Evolutionary conservation across 2,329 filamentous ascomycete species (phyloP), one percentile per base, ranked within the genome.

Genomic region (Xylariaceae sp.): DNA sequence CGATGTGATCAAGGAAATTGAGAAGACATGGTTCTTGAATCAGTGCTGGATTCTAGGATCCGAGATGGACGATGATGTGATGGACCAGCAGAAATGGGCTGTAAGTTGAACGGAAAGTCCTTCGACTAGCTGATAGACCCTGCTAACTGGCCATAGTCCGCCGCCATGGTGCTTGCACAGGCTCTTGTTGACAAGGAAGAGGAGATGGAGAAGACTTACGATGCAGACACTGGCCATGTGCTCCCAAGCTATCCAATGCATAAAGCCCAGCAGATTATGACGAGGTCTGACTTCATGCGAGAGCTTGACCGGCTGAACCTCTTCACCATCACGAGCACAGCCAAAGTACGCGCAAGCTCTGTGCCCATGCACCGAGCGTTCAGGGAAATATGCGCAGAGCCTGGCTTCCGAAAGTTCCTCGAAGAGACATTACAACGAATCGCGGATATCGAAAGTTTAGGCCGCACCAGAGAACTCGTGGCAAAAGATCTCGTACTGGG

Each of bases 321-420:
- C 54, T 97, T 97, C 74, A 94, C 90, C 58, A 97, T 99, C 66
- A 93, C 95, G 55, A 91, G 87, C 53, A 81, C 83, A 33, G 91
- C 92, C 13, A 88, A 89, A 70, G 94, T 99, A 6, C 86, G 94
- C 40, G 94, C 94, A 1, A 93, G 95, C 71, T 93, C 88, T 1
- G 93, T 99, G 21, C 94, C 94, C 2, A 99, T 99, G 94, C 91
- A 96, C 72, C 85, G 86, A 42, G 94, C 94, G 0, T 96, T 99
- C 73, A 82, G 85, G 52, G 85, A 92, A 65, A 92, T 99, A 10
- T 96, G 92, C 68, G 71, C 77, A 3, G 74, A 87, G 63, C 81
- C 84, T 3, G 89, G 89, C 5, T 99, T 99, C 70, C 85, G 91
- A 20, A 78, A 92, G 60, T 87, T 92, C 69, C 76, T 99, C 13